phyloP scores from a whole-genome alignment of 2,329 filamentous ascomycete genomes.

The Sporothrix curviconia region DNA sequence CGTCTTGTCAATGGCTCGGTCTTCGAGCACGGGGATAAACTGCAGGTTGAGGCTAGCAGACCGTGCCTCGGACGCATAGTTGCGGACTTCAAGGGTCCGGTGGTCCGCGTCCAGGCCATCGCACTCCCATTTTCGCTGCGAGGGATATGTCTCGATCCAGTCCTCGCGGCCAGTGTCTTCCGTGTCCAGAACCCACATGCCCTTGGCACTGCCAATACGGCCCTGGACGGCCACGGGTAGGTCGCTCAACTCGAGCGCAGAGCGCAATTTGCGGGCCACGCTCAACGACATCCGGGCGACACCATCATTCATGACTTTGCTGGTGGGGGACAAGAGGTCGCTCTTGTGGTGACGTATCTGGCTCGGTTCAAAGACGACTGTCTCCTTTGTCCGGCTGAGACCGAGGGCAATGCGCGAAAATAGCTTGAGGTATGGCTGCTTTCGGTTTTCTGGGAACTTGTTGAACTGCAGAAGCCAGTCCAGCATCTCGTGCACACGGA shows the following conservation, averaged over 20 bases:
- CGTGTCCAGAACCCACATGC: conserved; percentile 62
- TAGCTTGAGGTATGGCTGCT: conserved; percentile 46
- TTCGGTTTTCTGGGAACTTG: conserved; percentile 33
- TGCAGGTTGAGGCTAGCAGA: conserved; percentile 58
- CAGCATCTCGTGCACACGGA: conserved; percentile 36
- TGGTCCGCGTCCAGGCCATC: conserved; percentile 42
- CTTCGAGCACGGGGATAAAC: conserved; percentile 61
- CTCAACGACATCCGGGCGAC: conserved; percentile 58
- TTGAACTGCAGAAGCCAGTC: conserved; percentile 43
- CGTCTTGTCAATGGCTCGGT: conserved; percentile 43
- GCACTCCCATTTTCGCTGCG: conserved; percentile 62
- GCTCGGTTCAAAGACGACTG: conserved; percentile 36
- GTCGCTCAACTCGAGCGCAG: conserved; percentile 43
- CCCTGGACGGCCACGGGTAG: conserved; percentile 61
- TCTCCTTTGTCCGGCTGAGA: conserved; percentile 44
- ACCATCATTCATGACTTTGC: conserved; percentile 58
- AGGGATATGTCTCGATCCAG: conserved; percentile 62
- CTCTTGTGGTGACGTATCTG: conserved; percentile 37
- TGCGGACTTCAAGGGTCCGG: conserved; percentile 60
- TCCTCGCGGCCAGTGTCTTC: conserved; percentile 38
- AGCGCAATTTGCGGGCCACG: conserved; percentile 48
- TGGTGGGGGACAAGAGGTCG: conserved; percentile 35
- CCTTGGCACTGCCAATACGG: conserved; percentile 67
- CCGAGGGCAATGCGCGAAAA: conserved; percentile 52
- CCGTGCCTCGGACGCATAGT: conserved; percentile 38